A percentile compares a stretch with the other conserved stretches of the same genome.
These are phyloP conservation scores for Xerophyta viscosa DNA, from an alignment of 106 monocot genomes.

Conservation along the genomic window DNA sequence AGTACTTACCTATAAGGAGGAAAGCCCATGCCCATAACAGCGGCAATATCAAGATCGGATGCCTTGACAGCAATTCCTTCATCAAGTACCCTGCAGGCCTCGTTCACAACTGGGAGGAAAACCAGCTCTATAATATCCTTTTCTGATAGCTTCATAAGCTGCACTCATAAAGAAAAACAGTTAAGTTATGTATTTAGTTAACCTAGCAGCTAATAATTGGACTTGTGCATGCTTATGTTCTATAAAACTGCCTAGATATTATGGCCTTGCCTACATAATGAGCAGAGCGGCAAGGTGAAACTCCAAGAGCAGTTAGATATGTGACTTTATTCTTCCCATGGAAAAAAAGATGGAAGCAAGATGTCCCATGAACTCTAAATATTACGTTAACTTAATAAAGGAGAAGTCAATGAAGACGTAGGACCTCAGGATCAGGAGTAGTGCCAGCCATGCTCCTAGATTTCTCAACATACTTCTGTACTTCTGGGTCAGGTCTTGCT, in stretches of 20 bases:
- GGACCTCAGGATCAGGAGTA: slow-evolving; percentile 49
- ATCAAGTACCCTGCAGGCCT: slow-evolving; percentile 85
- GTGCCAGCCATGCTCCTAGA: slow-evolving; percentile 61
- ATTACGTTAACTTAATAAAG: neutral
- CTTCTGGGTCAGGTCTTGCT: slow-evolving; percentile 78
- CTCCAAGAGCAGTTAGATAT: too few species aligned
- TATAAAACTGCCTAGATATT: too few species aligned
- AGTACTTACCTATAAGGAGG: slow-evolving; percentile 64
- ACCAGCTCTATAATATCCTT: slow-evolving; percentile 88
- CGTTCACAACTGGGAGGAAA: slow-evolving; percentile 90
- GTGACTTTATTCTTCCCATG: too few species aligned
- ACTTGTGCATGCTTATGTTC: too few species aligned
- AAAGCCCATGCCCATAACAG: slow-evolving; percentile 95
- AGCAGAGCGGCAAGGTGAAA: too few species aligned
- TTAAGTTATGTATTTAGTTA: neutral
- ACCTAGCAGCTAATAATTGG: neutral
- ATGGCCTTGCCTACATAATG: too few species aligned
- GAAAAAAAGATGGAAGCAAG: neutral
- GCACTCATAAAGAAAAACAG: slow-evolving; percentile 9
- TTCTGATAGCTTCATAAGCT: slow-evolving; percentile 61
- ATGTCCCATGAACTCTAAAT: neutral
- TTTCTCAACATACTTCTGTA: slow-evolving; percentile 69
- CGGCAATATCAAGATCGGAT: slow-evolving; percentile 88
- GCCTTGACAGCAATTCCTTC: slow-evolving; percentile 89
- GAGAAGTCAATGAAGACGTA: neutral